Evolutionary conservation across 305 asterid species (phyloP).

Genomic region (Petunia hybrid): DNA sequence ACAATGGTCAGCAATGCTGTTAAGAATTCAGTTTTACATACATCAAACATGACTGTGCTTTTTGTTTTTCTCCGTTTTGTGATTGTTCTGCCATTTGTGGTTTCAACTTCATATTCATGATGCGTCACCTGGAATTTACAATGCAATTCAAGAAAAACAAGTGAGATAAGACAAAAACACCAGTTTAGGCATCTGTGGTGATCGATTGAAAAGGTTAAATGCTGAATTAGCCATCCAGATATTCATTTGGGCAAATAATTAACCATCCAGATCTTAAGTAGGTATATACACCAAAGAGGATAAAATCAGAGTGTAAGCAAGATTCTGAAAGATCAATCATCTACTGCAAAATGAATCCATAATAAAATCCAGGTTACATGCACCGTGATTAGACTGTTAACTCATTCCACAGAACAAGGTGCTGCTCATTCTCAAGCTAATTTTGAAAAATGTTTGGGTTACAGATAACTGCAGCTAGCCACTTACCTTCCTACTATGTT

Average conservation of each 20-base stretch:
- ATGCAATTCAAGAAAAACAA: conserved; percentile 32
- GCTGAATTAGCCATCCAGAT: conserved; percentile 23
- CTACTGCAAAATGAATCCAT: background rate
- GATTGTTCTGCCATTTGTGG: conserved; percentile 85
- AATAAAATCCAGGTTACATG: background rate
- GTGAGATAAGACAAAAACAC: conserved; percentile 28
- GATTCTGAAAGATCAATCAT: background rate
- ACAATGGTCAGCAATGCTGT: conserved; percentile 8
- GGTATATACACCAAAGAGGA: conserved; percentile 19
- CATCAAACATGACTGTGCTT: conserved; percentile 97
- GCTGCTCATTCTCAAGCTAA: background rate
- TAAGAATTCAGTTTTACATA: conserved; percentile 41
- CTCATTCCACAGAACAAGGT: conserved; percentile 16
- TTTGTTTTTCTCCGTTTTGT: conserved; percentile 86
- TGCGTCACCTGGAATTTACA: conserved; percentile 70
- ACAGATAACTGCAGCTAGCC: background rate
- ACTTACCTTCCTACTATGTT: conserved; percentile 90
- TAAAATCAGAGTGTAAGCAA: conserved; percentile 21
- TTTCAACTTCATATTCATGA: conserved; percentile 95
- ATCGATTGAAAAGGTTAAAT: conserved; percentile 25
- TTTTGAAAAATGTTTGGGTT: background rate
- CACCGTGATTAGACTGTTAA: background rate
- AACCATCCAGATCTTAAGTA: conserved; percentile 20
- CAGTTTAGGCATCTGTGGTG: conserved; percentile 24
- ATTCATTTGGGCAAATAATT: background rate